phyloP scores from a whole-genome alignment of 257 asterid genomes.

The Salvia miltiorrhiza region DNA sequence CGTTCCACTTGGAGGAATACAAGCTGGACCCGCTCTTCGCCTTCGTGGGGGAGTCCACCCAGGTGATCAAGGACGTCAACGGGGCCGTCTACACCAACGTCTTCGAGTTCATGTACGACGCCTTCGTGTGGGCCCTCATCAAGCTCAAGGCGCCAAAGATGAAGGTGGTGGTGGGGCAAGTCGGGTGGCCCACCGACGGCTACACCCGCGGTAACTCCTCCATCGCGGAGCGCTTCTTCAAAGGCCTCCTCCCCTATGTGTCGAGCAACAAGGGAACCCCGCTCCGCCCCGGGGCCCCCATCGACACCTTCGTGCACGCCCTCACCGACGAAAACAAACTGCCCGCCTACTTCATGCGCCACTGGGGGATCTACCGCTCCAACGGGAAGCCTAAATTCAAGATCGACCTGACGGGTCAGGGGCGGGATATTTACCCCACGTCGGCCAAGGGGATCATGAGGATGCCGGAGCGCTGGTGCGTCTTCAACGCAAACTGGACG shows the following conservation, averaged over 20 bases:
- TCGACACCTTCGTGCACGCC: conserved; percentile 23
- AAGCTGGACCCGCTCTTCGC: conserved; percentile 24
- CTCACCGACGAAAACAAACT: conserved; percentile 24
- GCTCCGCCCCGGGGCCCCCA: conserved; percentile 28
- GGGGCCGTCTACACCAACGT: conserved; percentile 30
- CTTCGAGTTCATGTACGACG: conserved; percentile 33
- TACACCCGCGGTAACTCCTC: conserved; percentile 9
- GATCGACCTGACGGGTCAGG: conserved; percentile 44
- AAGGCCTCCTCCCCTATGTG: conserved; percentile 23
- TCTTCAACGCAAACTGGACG: conserved; percentile 9
- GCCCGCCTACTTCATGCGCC: conserved; percentile 11
- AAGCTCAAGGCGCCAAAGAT: conserved; percentile 13
- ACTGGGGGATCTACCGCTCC: conserved; percentile 43
- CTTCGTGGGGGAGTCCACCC: conserved; percentile 13
- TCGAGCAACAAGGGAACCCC: conserved; percentile 39
- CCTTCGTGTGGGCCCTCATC: conserved; percentile 32
- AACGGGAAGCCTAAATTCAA: conserved; percentile 50
- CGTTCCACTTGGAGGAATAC: background rate
- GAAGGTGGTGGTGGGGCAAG: conserved; percentile 21
- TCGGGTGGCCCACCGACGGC: conserved; percentile 64
- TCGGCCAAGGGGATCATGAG: conserved; percentile 27
- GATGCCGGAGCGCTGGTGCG: conserved; percentile 49
- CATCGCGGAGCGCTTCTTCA: conserved; percentile 34
- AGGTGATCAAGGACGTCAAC: conserved; percentile 13
- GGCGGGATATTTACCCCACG: conserved; percentile 31